Evolutionary conservation across 371 early-diverging fungal species (phyloP).

Genomic region (Mucor mucedo): DNA sequence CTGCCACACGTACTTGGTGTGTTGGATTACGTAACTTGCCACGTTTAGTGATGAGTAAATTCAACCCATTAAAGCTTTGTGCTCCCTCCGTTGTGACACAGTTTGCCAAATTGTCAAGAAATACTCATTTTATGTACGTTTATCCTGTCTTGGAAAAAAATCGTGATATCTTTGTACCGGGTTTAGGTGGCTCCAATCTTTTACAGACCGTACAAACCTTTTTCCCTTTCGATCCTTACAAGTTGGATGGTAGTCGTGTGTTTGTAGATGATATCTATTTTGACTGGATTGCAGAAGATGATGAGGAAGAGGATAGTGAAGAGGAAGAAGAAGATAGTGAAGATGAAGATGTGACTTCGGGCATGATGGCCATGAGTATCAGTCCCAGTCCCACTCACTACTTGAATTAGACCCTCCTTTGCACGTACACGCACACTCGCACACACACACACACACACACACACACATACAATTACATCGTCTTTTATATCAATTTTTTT

Average conservation of each 20-base stretch:
- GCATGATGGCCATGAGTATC: slow-evolving; percentile 67
- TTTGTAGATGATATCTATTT: slow-evolving; percentile 70
- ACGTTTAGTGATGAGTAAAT: slow-evolving; percentile 78
- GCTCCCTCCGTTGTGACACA: slow-evolving; percentile 80
- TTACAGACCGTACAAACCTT: slow-evolving; percentile 73
- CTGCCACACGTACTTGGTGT: slow-evolving; percentile 45
- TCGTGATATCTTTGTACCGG: slow-evolving; percentile 53
- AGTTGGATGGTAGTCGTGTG: slow-evolving; percentile 66
- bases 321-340: slow-evolving; percentile 41
- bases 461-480: too few relatives aligned
- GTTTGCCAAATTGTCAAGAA: slow-evolving; percentile 81
- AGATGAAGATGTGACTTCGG: slow-evolving; percentile 53
- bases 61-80: slow-evolving; percentile 87
- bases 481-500: too few relatives aligned
- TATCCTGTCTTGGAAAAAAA: slow-evolving; percentile 78
- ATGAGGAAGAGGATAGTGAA: slow-evolving; percentile 48
- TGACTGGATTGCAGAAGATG: slow-evolving; percentile 70
- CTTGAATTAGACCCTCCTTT: slow-evolving; percentile 10
- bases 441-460: not conserved
- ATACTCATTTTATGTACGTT: slow-evolving; percentile 85
- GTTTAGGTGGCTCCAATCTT: slow-evolving; percentile 34
- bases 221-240: slow-evolving; percentile 95
- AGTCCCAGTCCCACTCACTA: slow-evolving; percentile 59
- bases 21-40: slow-evolving; percentile 61
- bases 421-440: too few relatives aligned